Base-by-base conservation (phyloP, 305 asterid species). In the Plantago rigida region DNA sequence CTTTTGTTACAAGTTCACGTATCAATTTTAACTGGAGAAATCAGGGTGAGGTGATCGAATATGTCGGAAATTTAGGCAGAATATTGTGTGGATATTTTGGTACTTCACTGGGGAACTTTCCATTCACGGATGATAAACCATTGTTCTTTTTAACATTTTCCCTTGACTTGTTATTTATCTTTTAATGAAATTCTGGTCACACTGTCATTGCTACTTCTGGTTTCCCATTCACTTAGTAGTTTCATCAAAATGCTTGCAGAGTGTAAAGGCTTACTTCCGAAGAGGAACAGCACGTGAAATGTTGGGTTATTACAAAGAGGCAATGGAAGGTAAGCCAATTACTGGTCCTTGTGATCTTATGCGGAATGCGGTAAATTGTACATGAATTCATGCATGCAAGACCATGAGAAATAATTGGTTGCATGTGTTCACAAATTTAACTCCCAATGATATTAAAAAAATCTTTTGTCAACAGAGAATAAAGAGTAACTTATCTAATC, bases 211-310 rank as follows among this genome's bases (percentile, higher is more conserved):
- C 34, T 31, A 31, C 7, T 4, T 31, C 7, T 31, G 39, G 39
- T 31, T 4, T 31, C 39, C 39, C 39, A 31, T 31, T 31, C 7
- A 31, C 7, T 31, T 31, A 31, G 5, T 31, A 22, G 39, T 31
- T 29, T 31, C 7, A 0, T 52, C 22, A 2, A 34, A 51, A 56
- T 64, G 55, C 60, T 62, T 76, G 57, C 94, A 92, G 99, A 92
- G 79, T 77, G 86, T 92, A 45, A 92, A 92, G 75, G 88, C 98
- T 4, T 82, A 82, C 73, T 73, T 92, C 65, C 82, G 99, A 63
- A 84, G 99, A 78, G 99, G 95, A 66, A 92, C 96, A 12, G 84
- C 99, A 7, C 78, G 99, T 45, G 96, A 92, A 83, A 88, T 84
- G 89, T 75, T 88, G 73, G 94, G 94, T 56, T 92, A 75, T 73